A percentile compares a stretch with the other conserved stretches of the same genome.
Evolutionary conservation across 1,139 yeast genomes (phyloP).

Genomic region (Candida gigantensis): DNA sequence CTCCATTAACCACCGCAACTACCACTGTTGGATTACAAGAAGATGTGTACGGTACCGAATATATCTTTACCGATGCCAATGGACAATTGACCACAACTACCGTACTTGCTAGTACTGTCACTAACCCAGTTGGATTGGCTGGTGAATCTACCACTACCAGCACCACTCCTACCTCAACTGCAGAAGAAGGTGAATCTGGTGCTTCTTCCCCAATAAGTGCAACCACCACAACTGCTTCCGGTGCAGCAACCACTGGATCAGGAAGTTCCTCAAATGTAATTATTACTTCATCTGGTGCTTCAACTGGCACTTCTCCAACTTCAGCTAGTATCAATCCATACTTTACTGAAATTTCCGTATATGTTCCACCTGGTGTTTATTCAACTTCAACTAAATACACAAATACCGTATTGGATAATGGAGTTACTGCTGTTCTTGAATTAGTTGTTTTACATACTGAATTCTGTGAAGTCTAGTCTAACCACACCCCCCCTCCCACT

Average conservation of each 20-base stretch:
- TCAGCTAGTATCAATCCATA: constrained; percentile 3
- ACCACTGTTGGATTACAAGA: constrained; percentile 30
- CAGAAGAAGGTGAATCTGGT: constrained; percentile 6
- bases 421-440: constrained; percentile 32
- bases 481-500: not conserved
- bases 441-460: constrained; percentile 34
- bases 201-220: constrained; percentile 4
- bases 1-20: constrained; percentile 34
- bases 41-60: constrained; percentile 34
- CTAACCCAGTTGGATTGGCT: constrained; percentile 14
- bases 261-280: constrained; percentile 2
- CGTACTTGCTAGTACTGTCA: constrained; percentile 24
- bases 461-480: constrained; percentile 18
- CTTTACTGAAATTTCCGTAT: constrained; percentile 13
- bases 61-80: constrained; percentile 32
- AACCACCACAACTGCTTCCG: no score
- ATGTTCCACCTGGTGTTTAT: constrained; percentile 27
- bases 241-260: constrained; percentile 3
- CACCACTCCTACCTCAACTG: constrained; percentile 4
- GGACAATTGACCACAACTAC: constrained; percentile 38
- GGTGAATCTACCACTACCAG: constrained; percentile 9
- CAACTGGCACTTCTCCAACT: constrained; percentile 9
- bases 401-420: constrained; percentile 25
- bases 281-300: no score
- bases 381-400: constrained; percentile 26